These are phyloP conservation scores for Ogataea methanolica DNA, from an alignment of 805 yeast species.

Conservation along the genomic window DNA sequence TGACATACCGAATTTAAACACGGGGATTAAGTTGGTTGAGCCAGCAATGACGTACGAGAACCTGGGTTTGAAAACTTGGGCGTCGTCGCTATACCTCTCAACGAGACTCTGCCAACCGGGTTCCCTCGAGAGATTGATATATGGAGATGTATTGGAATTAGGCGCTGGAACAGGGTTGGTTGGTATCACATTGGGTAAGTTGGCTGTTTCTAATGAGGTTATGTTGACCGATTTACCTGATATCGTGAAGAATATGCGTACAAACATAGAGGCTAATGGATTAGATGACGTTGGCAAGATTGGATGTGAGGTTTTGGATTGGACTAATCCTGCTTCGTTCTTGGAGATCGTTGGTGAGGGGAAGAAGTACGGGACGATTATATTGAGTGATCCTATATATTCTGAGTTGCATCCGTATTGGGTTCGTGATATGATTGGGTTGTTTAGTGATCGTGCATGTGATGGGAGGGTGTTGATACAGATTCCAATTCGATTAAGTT, in stretches of 20 bases:
- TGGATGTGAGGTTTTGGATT: conserved; percentile 55
- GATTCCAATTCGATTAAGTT: conserved; percentile 68
- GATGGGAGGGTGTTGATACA: conserved; percentile 53
- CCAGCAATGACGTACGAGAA: conserved; percentile 86
- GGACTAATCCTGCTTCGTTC: conserved; percentile 56
- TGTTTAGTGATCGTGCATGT: conserved; percentile 35
- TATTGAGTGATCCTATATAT: conserved; percentile 87
- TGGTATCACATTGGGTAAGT: conserved; percentile 61
- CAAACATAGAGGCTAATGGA: conserved; percentile 55
- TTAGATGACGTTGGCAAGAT: conserved; percentile 9
- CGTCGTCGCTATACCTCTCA: conserved; percentile 74
- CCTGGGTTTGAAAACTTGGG: conserved; percentile 95
- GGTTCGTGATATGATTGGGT: conserved; percentile 56
- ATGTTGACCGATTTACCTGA: conserved; percentile 74
- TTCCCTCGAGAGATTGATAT: conserved; percentile 12
- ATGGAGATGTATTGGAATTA: conserved; percentile 55
- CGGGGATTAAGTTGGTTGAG: conserved; percentile 49
- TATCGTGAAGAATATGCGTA: conserved; percentile 61
- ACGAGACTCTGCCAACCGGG: conserved; percentile 38
- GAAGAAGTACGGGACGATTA: conserved; percentile 47
- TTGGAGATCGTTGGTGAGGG: conserved; percentile 14
- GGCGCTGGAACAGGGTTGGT: conserved; percentile 95
- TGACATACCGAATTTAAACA: conserved; percentile 34
- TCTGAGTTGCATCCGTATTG: conserved; percentile 75
- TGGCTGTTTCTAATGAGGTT: conserved; percentile 25